phyloP scores from a whole-genome alignment of 1,139 yeast genomes.

The Suhomyces yuchorum region DNA sequence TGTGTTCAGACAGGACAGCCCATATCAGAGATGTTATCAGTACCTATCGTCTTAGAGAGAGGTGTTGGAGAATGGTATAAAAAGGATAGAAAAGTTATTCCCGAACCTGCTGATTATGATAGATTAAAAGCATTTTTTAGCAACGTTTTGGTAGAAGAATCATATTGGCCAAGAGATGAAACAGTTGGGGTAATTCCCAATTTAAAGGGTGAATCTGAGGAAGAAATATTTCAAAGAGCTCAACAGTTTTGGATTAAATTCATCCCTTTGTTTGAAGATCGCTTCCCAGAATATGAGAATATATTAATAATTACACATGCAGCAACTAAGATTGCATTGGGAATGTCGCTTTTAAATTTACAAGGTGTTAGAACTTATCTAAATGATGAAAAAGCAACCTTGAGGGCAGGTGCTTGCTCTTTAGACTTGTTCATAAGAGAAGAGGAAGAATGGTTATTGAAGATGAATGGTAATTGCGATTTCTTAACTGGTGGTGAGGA shows the following conservation, averaged over 20 bases:
- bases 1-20: constrained; percentile 84
- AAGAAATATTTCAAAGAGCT: constrained; percentile 61
- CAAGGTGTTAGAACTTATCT: constrained; percentile 50
- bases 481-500: constrained; percentile 78
- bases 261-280: constrained; percentile 51
- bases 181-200: constrained; percentile 54
- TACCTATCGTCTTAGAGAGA: constrained; percentile 64
- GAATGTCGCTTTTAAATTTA: constrained; percentile 62
- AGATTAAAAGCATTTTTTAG: constrained; percentile 51
- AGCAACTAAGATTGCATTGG: constrained; percentile 79
- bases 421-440: constrained; percentile 38
- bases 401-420: constrained; percentile 52
- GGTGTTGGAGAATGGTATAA: constrained; percentile 78
- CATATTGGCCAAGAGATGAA: constrained; percentile 46
- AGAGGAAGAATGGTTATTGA: constrained; percentile 50
- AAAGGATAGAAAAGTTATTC: constrained; percentile 53
- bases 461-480: constrained; percentile 67
- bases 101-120: constrained; percentile 59
- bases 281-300: constrained; percentile 56
- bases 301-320: constrained; percentile 77
- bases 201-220: constrained; percentile 63
- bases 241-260: constrained; percentile 51
- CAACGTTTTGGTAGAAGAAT: constrained; percentile 41
- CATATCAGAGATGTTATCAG: constrained; percentile 54
- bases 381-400: constrained; percentile 43